These are phyloP conservation scores for Phragmites australis DNA, from an alignment of 176 grass and related monocot species.

Conservation along the genomic window DNA sequence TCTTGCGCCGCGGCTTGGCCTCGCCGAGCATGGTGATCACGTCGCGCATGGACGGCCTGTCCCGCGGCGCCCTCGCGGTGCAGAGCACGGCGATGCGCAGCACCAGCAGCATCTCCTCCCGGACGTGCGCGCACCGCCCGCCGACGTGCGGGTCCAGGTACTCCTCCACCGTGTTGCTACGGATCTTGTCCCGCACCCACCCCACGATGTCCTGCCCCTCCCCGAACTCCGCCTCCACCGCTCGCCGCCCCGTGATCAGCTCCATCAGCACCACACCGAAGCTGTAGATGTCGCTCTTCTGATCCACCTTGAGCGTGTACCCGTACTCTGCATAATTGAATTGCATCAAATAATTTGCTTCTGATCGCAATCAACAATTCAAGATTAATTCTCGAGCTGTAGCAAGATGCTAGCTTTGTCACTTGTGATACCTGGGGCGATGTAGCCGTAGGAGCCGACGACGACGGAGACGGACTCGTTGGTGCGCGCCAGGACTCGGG, in stretches of 20 bases:
- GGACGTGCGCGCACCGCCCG: constrained; percentile 64
- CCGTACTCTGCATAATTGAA: constrained; percentile 63
- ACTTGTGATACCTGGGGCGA: constrained; percentile 63
- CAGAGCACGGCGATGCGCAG: constrained; percentile 90
- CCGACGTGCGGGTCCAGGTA: constrained; percentile 63
- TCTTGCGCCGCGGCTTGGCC: constrained; percentile 86
- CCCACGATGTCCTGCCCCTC: constrained; percentile 82
- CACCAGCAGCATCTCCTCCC: constrained; percentile 96
- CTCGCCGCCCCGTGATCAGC: constrained; percentile 65
- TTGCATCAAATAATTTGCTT: not conserved
- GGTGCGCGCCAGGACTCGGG: constrained; percentile 49
- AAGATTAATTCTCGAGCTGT: not conserved
- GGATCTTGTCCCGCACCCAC: constrained; percentile 75
- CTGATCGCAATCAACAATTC: not conserved
- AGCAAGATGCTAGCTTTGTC: no score
- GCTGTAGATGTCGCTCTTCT: constrained; percentile 99
- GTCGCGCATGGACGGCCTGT: constrained; percentile 89
- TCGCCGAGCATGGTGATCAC: constrained; percentile 91
- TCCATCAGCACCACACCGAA: constrained; percentile 96
- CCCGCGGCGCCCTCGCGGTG: constrained; percentile 75
- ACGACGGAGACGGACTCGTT: constrained; percentile 76
- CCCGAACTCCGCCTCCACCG: constrained; percentile 79
- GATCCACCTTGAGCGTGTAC: constrained; percentile 94
- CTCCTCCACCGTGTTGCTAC: constrained; percentile 60
- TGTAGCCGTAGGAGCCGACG: constrained; percentile 94